Base-by-base conservation (phyloP, 2,329 filamentous ascomycete species). In the Herpotrichia juniperi region DNA sequence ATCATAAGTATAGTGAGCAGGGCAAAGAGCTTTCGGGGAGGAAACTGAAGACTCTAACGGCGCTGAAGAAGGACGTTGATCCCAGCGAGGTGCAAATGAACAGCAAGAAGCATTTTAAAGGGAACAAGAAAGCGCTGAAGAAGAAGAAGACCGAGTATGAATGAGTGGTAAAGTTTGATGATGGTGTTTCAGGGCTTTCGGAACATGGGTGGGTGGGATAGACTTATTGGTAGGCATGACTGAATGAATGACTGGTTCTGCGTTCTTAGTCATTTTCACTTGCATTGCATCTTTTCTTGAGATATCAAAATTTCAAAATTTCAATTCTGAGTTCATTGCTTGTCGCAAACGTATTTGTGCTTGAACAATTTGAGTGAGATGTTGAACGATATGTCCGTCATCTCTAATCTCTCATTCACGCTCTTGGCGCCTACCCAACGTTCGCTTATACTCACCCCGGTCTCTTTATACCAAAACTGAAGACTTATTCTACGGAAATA, bases 51-150 rank as follows among this genome's bases (percentile, higher is more conserved):
- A 81, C 88, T 32, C 85, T 97, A 79, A 79, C 90, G 45, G 93
- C 93, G 10, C 69, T 97, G 56, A 91, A 97, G 77, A 90, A 88
- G 53, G 90, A 91, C 12, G 73, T 97, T 30, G 92, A 97, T 66
- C 87, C 90, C 0, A 88, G 87, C 53, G 93, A 97, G 51, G 77
- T 94, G 59, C 77, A 73, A 73, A 65, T 83, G 51, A 79, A 80
- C 46, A 83, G 87, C 51, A 99, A 99, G 85, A 97, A 97, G 79
- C 94, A 99, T 76, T 94, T 91, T 75, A 96, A 96, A 78, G 88
- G 84, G n/a, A 85, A 86, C 34, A 83, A 84, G 57, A 86, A 81
- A 74, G 83, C 80, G 53, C 88, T 84, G 69, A 79, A 79, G 54
- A 81, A 78, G 68, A 80, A 77, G 64, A 63, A 62, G 49, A 73